Evolutionary conservation across 140 eudicot species (phyloP), one percentile per base, ranked within the genome.

Genomic region (Stevia rebaudiana): DNA sequence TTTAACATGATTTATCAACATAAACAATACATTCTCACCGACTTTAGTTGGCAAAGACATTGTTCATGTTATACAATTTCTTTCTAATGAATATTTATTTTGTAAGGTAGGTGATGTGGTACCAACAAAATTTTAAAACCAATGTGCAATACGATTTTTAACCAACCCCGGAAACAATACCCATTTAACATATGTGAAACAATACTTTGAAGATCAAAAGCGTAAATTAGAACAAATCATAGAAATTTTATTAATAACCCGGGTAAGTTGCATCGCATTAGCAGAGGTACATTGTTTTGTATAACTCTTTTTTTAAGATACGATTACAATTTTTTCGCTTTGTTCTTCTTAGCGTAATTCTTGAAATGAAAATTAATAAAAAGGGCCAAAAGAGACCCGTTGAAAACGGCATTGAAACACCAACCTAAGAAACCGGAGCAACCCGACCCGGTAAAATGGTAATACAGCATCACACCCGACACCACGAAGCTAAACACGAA

Each of bases 391-490:
- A 92, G 92, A 4, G 98, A 88, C 0, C 82, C 95, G n/a, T 92
- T 92, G 39, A 92, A 92, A 21, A 65, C 95, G 3, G 96, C 95
- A 73, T 85, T 88, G 63, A 92, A 85, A 52, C 96, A 85, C 98
- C 92, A 92, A 7, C 92, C 96, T 68, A 48, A 39, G 3, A 92
- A 72, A 37, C 98, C 98, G 36, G 88, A 84, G 60, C 98, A 91
- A 44, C 86, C 89, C 15, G 54, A 36, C 28, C 78, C 83, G 23
- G 64, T 57, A n/a, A 88, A 83, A 76, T 92, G 96, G 50, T 75
- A 71, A 39, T 79, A 78, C 82, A 92, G 21, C 98, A 92, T 92
- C 72, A 82, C 11, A 17, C 80, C 89, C 58, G 98, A 92, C 8
- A 92, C 77, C 69, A 37, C 10, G 48, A 92, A 87, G 80, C 98